Evolutionary conservation across 108 stramenopile species (phyloP), one percentile per base, ranked within the genome.

Genomic region (Skeletonema grethae): DNA sequence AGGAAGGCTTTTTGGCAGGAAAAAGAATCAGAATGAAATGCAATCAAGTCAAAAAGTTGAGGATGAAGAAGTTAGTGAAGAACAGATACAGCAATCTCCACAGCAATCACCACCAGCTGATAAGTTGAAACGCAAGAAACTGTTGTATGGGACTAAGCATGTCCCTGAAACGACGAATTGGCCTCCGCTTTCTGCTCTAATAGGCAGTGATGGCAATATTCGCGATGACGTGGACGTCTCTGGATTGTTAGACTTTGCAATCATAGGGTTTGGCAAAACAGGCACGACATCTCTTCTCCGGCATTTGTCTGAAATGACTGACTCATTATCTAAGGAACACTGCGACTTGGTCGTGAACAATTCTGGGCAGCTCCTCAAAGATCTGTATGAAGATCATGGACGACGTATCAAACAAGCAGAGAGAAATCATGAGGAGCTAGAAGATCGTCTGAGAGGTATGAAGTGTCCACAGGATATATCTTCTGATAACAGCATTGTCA

Each of bases 401-500:
- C 50, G 50, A 5, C 60, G 60, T 32, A 1, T 61, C 8, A 35
- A 32, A 10, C 16, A 32, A 5, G 35, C 38, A 20, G 16, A 18
- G 32, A 32, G 30, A 36, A 9, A 31, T 6, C 12, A 32, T 8
- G 16, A 32, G 35, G 34, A 36, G 18, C 24, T 11, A 1, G 34
- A 32, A 7, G 35, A 61, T 35, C 68, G 63, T 28, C 53, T 38
- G 43, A 53, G 50, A 53, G 75, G 75, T 0, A 55, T 76, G 4
- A 76, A 76, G 30, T 76, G 75, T 45, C 75, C 75, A 9, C 62
- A 67, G 30, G 69, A 69, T 61, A 41, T 76, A 1, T 38, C 67
- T 11, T 18, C 46, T 22, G 36, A 43, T n/a, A 57, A 76, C 39
- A 46, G 67, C 7, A 69, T 76, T 4, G 53, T 69, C 45, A 76